Evolutionary conservation across 164 flowering plant genomes (phyloP).

Genomic region (Warburgia ugandensis): DNA sequence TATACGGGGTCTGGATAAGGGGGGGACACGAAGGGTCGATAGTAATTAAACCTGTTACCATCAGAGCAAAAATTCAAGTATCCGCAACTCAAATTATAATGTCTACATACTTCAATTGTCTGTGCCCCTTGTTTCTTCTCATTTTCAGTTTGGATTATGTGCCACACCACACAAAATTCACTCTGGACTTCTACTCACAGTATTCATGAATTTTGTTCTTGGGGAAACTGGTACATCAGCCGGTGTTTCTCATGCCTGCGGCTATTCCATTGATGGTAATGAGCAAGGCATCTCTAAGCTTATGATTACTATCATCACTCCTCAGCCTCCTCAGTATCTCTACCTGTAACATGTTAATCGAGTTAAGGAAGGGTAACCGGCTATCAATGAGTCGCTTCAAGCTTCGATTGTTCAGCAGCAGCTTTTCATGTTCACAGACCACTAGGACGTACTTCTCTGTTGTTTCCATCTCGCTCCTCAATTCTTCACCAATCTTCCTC

Average conservation of each 20-base stretch:
- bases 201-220: too few relatives aligned
- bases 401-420: slow-evolving; percentile 60
- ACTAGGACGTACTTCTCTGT: slow-evolving; percentile 68
- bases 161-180: too few relatives aligned
- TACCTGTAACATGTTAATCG: slow-evolving; percentile 83
- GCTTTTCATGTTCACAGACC: slow-evolving; percentile 71
- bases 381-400: slow-evolving; percentile 73
- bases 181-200: too few relatives aligned
- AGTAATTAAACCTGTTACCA: too few relatives aligned
- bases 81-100: too few relatives aligned
- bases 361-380: slow-evolving; percentile 78
- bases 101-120: too few relatives aligned
- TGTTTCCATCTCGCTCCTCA: slow-evolving; percentile 54
- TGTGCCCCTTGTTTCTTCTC: too few relatives aligned
- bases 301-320: slow-evolving; percentile 58
- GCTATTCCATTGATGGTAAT: slow-evolving; percentile 94
- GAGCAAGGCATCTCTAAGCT: slow-evolving; percentile 83
- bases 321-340: slow-evolving; percentile 79
- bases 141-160: too few relatives aligned
- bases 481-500: slow-evolving; percentile 53
- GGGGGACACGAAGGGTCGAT: too few relatives aligned
- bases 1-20: too few relatives aligned
- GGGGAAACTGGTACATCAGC: too few relatives aligned
- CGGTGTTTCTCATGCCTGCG: slow-evolving; percentile 98
- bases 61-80: too few relatives aligned